Base-by-base conservation (phyloP, 805 yeast genomes). In the Schizosaccharomyces osmophilus region DNA sequence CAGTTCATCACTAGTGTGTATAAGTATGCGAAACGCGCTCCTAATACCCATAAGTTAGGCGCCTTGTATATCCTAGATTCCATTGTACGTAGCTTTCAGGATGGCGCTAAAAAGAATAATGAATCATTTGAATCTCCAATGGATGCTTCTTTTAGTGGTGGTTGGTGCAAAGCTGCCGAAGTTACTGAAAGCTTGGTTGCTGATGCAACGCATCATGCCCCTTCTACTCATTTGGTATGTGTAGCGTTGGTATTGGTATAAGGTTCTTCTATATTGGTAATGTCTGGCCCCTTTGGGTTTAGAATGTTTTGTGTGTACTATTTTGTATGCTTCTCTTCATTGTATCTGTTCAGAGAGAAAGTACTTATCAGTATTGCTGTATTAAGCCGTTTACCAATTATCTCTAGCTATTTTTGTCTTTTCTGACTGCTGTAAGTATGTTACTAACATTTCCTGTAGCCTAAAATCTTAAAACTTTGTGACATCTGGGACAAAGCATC, bases 401-500 rank as follows among this genome's bases (percentile, higher is more conserved):
- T 29, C 31, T 48, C n/a, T 29, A 48, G 26, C 22, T 29, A 17
- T 48, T 13, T 15, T 48, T 24, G 41, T 55, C 39, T 55, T 24
- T 31, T 26, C 22, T 22, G 26, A 55, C 29, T 32, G 29, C 22
- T 32, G 59, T 22, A 55, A 55, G 29, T 6, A 19, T 31, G 59
- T 55, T 24, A 32, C 59, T 55, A 55, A 55, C 59, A 15, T 8
- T 60, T 22, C 32, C 11, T 59, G 87, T 45, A 45, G 51, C 51
- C 81, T 63, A 93, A 89, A 71, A 80, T 88, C 66, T 75, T 82
- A 67, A 90, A 88, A 72, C 77, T 93, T 66, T 79, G 93, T 65
- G 95, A 87, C 65, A 89, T 93, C 67, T 93, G 98, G 98, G 86
- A 82, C 66, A 82, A 86, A 65, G 84, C 88, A 45, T 81, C 80